Percentiles rank a stretch among this genome's conserved stretches.
Conservation (phyloP, 805 yeast species). For the Ogataea nonfermentans region DNA sequence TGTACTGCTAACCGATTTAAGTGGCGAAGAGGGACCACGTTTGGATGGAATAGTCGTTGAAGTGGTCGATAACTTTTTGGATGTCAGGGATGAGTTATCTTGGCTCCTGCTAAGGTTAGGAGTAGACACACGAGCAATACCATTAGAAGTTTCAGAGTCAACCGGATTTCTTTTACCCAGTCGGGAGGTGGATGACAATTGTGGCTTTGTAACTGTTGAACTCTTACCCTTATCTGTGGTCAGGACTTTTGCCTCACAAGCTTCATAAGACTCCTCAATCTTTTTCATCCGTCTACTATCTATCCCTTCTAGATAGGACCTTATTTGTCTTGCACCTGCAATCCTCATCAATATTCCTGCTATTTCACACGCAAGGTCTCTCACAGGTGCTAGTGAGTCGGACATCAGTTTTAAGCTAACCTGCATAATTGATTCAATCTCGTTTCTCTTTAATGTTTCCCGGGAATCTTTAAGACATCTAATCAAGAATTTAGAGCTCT, state of each 20-base stretch:
- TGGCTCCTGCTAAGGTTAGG: constrained; percentile 4
- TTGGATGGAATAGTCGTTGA: constrained; percentile 52
- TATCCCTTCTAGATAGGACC: constrained; percentile 57
- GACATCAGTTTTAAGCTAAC: constrained; percentile 60
- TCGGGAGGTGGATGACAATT: too few species aligned
- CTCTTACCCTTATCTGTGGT: not conserved
- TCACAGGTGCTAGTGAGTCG: constrained; percentile 82
- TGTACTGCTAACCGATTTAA: constrained; percentile 36
- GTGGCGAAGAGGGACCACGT: constrained; percentile 69
- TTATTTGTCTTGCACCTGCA: constrained; percentile 70
- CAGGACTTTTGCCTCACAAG: constrained; percentile 43
- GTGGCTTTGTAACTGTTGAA: constrained; percentile 1
- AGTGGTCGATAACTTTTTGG: constrained; percentile 17
- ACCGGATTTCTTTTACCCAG: too few species aligned
- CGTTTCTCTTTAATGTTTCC: constrained; percentile 47
- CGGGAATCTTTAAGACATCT: constrained; percentile 57
- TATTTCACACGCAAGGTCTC: constrained; percentile 73
- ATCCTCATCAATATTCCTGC: constrained; percentile 82
- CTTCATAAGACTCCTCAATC: constrained; percentile 56
- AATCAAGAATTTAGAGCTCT: constrained; percentile 61
- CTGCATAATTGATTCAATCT: constrained; percentile 56
- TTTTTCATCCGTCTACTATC: constrained; percentile 69
- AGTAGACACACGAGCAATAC: too few species aligned
- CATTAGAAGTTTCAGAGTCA: too few species aligned
- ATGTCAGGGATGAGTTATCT: constrained; percentile 11